Evolutionary conservation across 2,329 filamentous ascomycete species (phyloP).

Genomic region (Ilyonectria mors-panacis): DNA sequence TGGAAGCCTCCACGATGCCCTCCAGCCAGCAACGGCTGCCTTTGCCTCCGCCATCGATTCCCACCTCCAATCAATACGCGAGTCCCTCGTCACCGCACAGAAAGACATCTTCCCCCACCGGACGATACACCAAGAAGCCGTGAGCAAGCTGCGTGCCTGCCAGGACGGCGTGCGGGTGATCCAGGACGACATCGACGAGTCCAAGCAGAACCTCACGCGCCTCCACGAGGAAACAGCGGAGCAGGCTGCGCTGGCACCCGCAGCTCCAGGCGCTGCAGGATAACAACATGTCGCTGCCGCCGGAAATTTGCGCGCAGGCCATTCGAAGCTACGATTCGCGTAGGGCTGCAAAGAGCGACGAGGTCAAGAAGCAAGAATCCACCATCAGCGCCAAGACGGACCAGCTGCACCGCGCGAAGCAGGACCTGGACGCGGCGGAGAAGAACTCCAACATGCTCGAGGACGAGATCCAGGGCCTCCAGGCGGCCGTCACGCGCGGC

Average conservation of each 20-base stretch:
- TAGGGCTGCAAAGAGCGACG: slow-evolving; percentile 45
- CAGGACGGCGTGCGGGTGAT: slow-evolving; percentile 41
- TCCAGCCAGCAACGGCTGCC: slow-evolving; percentile 41
- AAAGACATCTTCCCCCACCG: slow-evolving; percentile 49
- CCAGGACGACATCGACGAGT: slow-evolving; percentile 40
- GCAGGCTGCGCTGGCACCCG: slow-evolving; percentile 45
- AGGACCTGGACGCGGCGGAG: slow-evolving; percentile 40
- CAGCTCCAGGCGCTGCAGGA: slow-evolving; percentile 48
- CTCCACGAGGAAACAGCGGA: slow-evolving; percentile 45
- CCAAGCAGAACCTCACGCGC: slow-evolving; percentile 34
- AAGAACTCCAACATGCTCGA: slow-evolving; percentile 39
- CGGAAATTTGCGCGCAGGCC: slow-evolving; percentile 47
- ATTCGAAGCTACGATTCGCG: slow-evolving; percentile 46
- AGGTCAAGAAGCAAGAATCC: slow-evolving; percentile 45
- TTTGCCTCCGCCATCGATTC: slow-evolving; percentile 43
- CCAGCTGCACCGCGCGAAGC: slow-evolving; percentile 36
- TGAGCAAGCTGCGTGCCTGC: slow-evolving; percentile 39
- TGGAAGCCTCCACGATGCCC: slow-evolving; percentile 40
- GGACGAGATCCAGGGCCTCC: slow-evolving; percentile 44
- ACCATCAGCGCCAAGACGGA: slow-evolving; percentile 39
- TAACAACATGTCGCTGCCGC: slow-evolving; percentile 46
- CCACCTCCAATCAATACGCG: slow-evolving; percentile 43
- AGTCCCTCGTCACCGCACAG: slow-evolving; percentile 42
- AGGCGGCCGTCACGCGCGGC: slow-evolving; percentile 40
- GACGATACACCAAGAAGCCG: slow-evolving; percentile 44